phyloP scores from a whole-genome alignment of 257 asterid species.

The Sherardia arvensis region DNA sequence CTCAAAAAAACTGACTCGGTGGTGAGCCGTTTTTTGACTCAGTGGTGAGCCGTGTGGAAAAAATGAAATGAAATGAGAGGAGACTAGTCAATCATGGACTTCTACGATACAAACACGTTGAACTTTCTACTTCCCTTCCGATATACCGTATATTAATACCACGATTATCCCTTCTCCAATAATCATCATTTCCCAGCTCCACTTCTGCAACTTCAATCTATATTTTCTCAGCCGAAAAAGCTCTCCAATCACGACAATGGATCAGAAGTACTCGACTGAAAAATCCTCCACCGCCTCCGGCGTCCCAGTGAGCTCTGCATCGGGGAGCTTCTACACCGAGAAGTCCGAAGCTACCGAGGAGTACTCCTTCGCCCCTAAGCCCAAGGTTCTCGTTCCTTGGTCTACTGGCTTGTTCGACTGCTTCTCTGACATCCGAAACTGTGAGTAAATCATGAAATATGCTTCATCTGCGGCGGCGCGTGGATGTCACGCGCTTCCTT shows the following conservation, averaged over 20 bases:
- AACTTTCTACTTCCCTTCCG: not conserved
- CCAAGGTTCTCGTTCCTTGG: conserved; percentile 47
- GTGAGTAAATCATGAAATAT: conserved; percentile 23
- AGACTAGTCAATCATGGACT: not conserved
- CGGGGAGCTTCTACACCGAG: conserved; percentile 16
- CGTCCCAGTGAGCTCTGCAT: conserved; percentile 27
- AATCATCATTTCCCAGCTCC: not conserved
- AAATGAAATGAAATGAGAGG: not conserved
- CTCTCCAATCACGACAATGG: conserved; percentile 5
- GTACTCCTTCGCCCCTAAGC: conserved; percentile 12
- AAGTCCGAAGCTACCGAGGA: conserved; percentile 18
- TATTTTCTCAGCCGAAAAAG: not conserved
- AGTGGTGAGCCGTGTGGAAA: not conserved
- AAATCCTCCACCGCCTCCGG: conserved; percentile 20
- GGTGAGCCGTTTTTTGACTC: not conserved
- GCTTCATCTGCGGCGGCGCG: conserved; percentile 2
- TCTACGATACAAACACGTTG: not conserved
- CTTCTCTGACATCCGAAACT: conserved; percentile 50
- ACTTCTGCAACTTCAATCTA: too few relatives aligned
- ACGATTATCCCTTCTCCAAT: not conserved
- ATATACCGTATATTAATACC: not conserved
- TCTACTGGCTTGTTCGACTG: conserved; percentile 73
- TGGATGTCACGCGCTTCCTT: conserved; percentile 8
- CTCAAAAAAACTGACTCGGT: not conserved
- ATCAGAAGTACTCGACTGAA: conserved; percentile 5